phyloP scores from a whole-genome alignment of 2,329 filamentous ascomycete species.

The Botrytis byssoidea region DNA sequence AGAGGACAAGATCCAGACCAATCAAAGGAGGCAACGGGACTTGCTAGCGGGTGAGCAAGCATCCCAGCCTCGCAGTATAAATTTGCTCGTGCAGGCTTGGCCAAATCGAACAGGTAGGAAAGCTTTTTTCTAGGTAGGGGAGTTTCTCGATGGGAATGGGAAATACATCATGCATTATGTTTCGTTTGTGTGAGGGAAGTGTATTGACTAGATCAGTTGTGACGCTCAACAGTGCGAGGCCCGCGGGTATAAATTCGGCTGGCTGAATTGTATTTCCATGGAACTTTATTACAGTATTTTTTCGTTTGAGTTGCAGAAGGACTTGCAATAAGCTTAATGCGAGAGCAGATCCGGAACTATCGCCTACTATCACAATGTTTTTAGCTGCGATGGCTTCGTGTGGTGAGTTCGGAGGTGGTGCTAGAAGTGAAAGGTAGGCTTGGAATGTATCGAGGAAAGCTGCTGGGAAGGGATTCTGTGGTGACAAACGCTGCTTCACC shows the following conservation, averaged over 20 bases:
- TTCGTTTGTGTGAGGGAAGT: background rate
- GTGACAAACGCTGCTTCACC: conserved; percentile 2
- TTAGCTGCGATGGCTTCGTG: background rate
- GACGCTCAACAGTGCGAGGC: background rate
- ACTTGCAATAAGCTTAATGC: background rate
- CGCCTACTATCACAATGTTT: background rate
- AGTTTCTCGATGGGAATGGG: background rate
- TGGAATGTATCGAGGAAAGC: conserved; percentile 10
- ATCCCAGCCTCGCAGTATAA: conserved; percentile 1
- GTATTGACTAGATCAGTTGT: background rate
- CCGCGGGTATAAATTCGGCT: background rate
- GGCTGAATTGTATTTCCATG: background rate
- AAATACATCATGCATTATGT: conserved; percentile 1
- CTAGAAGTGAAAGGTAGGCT: background rate
- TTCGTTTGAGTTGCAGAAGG: background rate
- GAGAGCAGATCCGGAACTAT: conserved; percentile 1
- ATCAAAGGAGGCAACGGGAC: background rate
- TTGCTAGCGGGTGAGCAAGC: conserved; percentile 2
- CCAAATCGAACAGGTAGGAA: conserved; percentile 13
- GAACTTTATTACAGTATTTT: background rate
- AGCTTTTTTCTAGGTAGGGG: background rate
- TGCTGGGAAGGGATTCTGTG: conserved; percentile 8
- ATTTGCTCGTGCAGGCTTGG: conserved; percentile 6
- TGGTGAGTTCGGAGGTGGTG: background rate
- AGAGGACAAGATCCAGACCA: conserved; percentile 17